phyloP scores from a whole-genome alignment of 1,284 basidiomycete genomes.

The Microbotryum saponariae region DNA sequence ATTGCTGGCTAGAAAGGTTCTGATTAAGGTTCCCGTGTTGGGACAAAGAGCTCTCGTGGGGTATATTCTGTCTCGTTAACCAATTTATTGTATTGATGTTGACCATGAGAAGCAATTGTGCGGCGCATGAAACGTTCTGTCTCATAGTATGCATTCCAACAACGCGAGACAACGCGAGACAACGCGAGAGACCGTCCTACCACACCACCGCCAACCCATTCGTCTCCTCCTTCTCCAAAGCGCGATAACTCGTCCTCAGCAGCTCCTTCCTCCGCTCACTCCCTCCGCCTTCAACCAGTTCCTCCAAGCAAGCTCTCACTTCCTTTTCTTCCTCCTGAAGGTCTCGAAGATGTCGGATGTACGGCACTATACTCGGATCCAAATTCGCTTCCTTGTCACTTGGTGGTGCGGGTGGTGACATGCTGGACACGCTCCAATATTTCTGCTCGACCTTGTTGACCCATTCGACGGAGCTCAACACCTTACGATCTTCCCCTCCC shows the following conservation, averaged over 20 bases:
- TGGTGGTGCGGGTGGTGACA: not conserved
- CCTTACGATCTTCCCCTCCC: slow-evolving; percentile 13
- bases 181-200: slow-evolving; percentile 42
- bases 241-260: slow-evolving; percentile 75
- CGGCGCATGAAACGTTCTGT: too few relatives aligned
- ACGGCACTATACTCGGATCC: slow-evolving; percentile 20
- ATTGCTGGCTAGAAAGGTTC: slow-evolving; percentile 39
- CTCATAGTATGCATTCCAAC: too few relatives aligned
- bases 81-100: too few relatives aligned
- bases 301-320: slow-evolving; percentile 47
- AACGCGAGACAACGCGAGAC: too few relatives aligned
- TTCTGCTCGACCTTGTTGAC: slow-evolving; percentile 29
- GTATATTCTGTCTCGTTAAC: too few relatives aligned
- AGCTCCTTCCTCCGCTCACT: slow-evolving; percentile 46
- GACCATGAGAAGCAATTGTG: too few relatives aligned
- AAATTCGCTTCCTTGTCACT: slow-evolving; percentile 1
- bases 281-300: slow-evolving; percentile 42
- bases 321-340: slow-evolving; percentile 45
- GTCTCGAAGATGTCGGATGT: slow-evolving; percentile 7
- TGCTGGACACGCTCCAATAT: slow-evolving; percentile 21
- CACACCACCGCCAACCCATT: slow-evolving; percentile 69
- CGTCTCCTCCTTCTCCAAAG: slow-evolving; percentile 77
- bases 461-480: slow-evolving; percentile 32
- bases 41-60: too few relatives aligned
- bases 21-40: not conserved